A percentile compares a stretch with the other conserved stretches of the same genome.
Evolutionary conservation across 129 eudicot genomes (phyloP).

Genomic region (Tanacetum coccineum): DNA sequence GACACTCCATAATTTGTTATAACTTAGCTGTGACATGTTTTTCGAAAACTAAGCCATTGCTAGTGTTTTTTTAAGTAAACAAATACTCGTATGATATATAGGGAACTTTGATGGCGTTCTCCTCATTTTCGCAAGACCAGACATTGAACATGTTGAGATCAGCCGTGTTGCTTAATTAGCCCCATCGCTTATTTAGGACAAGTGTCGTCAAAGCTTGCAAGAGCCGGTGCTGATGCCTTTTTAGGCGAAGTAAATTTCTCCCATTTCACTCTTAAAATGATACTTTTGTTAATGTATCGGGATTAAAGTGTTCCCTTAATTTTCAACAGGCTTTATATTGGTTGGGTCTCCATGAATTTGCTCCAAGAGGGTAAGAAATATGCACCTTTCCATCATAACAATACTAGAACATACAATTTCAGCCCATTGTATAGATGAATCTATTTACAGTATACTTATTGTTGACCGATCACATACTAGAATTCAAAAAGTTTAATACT

Average conservation of each 20-base stretch:
- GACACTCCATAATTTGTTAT: too few species aligned
- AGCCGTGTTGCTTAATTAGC: slow-evolving; percentile 73
- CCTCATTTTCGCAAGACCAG: slow-evolving; percentile 61
- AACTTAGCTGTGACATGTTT: too few species aligned
- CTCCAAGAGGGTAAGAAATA: slow-evolving; percentile 72
- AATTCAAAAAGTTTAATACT: too few species aligned
- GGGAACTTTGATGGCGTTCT: slow-evolving; percentile 90
- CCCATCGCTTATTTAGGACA: slow-evolving; percentile 84
- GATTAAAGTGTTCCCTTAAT: background rate
- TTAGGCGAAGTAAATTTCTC: slow-evolving; percentile 55
- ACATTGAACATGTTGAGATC: slow-evolving; percentile 59
- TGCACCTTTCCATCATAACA: background rate
- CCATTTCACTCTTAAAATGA: background rate
- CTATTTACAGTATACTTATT: too few species aligned
- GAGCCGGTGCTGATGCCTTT: slow-evolving; percentile 52
- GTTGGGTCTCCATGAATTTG: slow-evolving; percentile 70
- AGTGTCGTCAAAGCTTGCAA: slow-evolving; percentile 56
- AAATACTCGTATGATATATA: slow-evolving; percentile 19
- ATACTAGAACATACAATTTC: too few species aligned
- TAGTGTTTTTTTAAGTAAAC: background rate
- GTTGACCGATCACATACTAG: too few species aligned
- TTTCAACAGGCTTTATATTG: slow-evolving; percentile 51
- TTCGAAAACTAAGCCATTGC: background rate
- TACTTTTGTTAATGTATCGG: background rate
- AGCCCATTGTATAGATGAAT: too few species aligned